Base-by-base conservation (phyloP, 495 filamentous ascomycete genomes). In the Annulohypoxylon bovei region DNA sequence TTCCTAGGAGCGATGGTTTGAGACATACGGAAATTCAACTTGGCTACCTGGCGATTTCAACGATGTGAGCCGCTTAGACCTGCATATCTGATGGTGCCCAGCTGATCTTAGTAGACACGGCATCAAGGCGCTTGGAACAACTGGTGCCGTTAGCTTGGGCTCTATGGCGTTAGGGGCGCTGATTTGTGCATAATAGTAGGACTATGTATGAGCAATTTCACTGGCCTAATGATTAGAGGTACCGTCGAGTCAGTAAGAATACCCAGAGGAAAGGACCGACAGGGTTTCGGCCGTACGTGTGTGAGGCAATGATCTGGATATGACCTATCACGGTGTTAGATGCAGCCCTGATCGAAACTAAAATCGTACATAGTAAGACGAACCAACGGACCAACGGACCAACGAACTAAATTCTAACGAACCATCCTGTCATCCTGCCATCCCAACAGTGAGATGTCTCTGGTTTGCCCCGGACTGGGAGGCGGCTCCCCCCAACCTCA, bases 261-360 rank as follows among this genome's bases (percentile, higher is more conserved):
- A 61, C 64, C 70, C 70, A 65, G 60, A 56, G 40, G 54, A 63
- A 65, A 72, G 70, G 70, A 27, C 70, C 60, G 70, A 72, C 70
- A 68, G 70, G 70, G 70, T 72, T 64, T 72, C 70, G 70, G 70
- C 70, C 70, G 70, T 72, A 72, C 54, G 47, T 62, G 70, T 65
- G 33, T 60, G 22, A 58, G 37, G 70, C 49, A 50, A 68, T 62
- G 65, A 72, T 55, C 32, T 72, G 25, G 53, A 61, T 25, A 65
- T 35, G 49, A 58, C 70, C 70, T 72, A 72, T 72, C 60, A 62
- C 40, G 5, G 65, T 50, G 52, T 42, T 55, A 56, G 54, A 71
- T 53, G 50, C 54, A 52, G 54, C 44, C 33, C 22, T 22, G 55
- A 46, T 42, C 23, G 16, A 39, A 65, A 56, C 35, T 42, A 50